A percentile compares a stretch with the other conserved stretches of the same genome.
phyloP scores from a whole-genome alignment of 768 basidiomycete genomes.

The Psilocybe cubensis region DNA sequence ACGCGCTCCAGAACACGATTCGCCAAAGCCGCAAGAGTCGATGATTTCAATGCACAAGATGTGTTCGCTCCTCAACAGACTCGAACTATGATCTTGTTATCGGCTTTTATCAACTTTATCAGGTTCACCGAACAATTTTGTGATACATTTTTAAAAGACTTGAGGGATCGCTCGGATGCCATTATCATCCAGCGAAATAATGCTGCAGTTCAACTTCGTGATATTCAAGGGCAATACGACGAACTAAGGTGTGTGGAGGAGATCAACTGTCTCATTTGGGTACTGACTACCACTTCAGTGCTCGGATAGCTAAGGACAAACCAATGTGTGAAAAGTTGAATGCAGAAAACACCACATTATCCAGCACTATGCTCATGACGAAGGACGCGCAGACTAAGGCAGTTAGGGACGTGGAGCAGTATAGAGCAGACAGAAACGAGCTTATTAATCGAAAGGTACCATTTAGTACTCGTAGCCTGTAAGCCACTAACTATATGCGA shows the following conservation, averaged over 20 bases:
- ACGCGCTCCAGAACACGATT: constrained; percentile 57
- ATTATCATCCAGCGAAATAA: constrained; percentile 67
- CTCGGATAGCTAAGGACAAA: constrained; percentile 69
- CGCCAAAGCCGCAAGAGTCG: constrained; percentile 71
- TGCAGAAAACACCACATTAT: constrained; percentile 62
- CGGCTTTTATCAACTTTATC: constrained; percentile 92
- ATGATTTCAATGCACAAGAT: constrained; percentile 80
- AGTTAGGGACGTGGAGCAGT: constrained; percentile 67
- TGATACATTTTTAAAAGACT: constrained; percentile 58
- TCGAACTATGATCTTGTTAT: constrained; percentile 76
- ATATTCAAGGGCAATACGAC: constrained; percentile 55
- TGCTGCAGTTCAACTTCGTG: constrained; percentile 47
- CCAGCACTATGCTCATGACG: constrained; percentile 67
- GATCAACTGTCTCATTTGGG: background rate
- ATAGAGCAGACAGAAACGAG: constrained; percentile 72
- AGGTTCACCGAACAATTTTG: constrained; percentile 83
- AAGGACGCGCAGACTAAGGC: constrained; percentile 64
- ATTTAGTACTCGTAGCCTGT: background rate
- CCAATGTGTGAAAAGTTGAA: constrained; percentile 64
- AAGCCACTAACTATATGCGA: background rate
- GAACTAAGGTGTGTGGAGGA: constrained; percentile 54
- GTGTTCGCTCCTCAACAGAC: constrained; percentile 72
- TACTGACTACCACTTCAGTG: constrained; percentile 38
- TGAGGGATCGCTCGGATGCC: constrained; percentile 61
- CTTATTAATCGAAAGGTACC: constrained; percentile 67